Base-by-base conservation (phyloP, 2,329 filamentous ascomycete species). In the Akanthomyces lecanii region DNA sequence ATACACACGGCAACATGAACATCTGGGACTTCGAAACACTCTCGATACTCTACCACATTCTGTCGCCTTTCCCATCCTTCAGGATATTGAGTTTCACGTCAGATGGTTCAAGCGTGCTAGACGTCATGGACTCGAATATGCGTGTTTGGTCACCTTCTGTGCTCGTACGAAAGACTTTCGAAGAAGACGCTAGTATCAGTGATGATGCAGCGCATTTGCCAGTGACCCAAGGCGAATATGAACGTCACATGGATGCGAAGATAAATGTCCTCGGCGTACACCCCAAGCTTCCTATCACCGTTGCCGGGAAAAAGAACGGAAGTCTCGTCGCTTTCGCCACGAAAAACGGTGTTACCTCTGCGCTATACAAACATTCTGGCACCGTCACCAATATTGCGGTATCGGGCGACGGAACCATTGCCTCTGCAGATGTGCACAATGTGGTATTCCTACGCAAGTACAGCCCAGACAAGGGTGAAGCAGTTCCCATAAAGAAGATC, bases 21-120 rank as follows among this genome's bases (percentile, higher is more conserved):
- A 65, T 70, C 12, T 70, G 67, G 69, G 68, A 69, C 25, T 70
- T 69, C 30, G 67, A 69, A 28, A 66, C 67, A 3, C 58, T 70
- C 1, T 57, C 60, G 10, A 45, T 67, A 5, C 45, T 69, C 5
- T 69, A 69, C 51, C 62, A 67, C n/a, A 54, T 70, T 4, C 25
- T 60, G 7, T 52, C 67, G 2, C 66, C 68, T 1, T 52, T 33
- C 18, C 52, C 48, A 2, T 60, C 65, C 5, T 67, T 67, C 42
- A 56, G 69, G 12, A 66, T 66, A 12, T 48, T 70, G 23, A 61
- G 64, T 12, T 69, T 70, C 38, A 67, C 66, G 1, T 65, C 66
- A 1, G 68, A 68, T 55, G 65, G 67, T 2, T 58, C 57, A 2
- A 66, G 61, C 57, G 40, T 70, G 1, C 59, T 30, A 4, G 65